Evolutionary conservation across 2,329 filamentous ascomycete species (phyloP), one percentile per base, ranked within the genome.

Genomic region (Aspergillus flavus): DNA sequence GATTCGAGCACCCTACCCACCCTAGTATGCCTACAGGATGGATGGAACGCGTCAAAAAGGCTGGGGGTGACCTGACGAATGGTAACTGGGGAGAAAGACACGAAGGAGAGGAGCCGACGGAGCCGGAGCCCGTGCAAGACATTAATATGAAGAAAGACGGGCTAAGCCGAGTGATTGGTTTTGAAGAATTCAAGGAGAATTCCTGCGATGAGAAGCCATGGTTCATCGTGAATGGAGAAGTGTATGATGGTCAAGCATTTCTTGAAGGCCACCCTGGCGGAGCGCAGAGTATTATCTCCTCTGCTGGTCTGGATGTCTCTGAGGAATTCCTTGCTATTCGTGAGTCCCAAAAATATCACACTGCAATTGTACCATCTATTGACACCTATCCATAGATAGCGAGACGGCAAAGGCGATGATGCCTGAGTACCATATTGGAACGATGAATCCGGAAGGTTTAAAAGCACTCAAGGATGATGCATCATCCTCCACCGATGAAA

Each of bases 321-420:
- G 94, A 97, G 71, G 94, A 97, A 69, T 97, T 97, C 75, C 86
- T 96, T 80, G 90, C 91, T 16, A 97, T 97, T 71, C 93, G 92
- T 94, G 83, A 84, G 91, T 84, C 41, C 57, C 9, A n/a, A 19
- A 16, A 1, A 56, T 21, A 32, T 19, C 19, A 12, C n/a, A 4
- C 28, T 14, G 19, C 30, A 58, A n/a, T 53, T 36, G 36, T n/a
- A 16, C 61, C 57, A 46, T 73, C 79, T 68, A 63, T 65, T 57
- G 43, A 61, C 43, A 54, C n/a, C 26, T 2, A 10, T n/a, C 12
- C n/a, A 61, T 72, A 94, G 92, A 97, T 76, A 94, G 91, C 75
- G 93, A 97, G 80, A 96, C 91, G 19, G 94, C 94, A 39, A 97
- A 96, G 79, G 85, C 84, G 21, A 96, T 96, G 93, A 93, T 97